These are phyloP conservation scores for Hypoxylon intermedium DNA, from an alignment of 495 filamentous ascomycete genomes.

Conservation along the genomic window DNA sequence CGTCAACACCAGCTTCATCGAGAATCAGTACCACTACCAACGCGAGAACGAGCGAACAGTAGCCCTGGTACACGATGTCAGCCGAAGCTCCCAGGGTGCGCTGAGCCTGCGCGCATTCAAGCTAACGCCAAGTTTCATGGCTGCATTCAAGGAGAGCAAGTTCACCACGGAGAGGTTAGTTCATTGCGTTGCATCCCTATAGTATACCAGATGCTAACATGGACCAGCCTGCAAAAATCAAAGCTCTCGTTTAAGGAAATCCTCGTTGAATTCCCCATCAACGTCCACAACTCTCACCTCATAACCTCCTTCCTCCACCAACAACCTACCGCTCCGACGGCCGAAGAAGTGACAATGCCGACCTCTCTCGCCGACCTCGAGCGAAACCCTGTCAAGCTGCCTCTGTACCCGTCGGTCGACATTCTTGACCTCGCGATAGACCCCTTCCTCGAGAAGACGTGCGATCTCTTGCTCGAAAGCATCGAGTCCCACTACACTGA, in stretches of 20 bases:
- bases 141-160: conserved; percentile 92
- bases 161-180: conserved; percentile 92
- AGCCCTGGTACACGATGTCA: conserved; percentile 94
- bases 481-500: conserved; percentile 98
- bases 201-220: conserved; percentile 41
- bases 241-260: conserved; percentile 94
- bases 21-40: conserved; percentile 98
- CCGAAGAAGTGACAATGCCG: conserved; percentile 70
- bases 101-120: conserved; percentile 90
- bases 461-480: conserved; percentile 91
- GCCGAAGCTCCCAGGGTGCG: conserved; percentile 88
- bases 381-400: conserved; percentile 59
- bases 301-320: conserved; percentile 95
- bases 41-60: conserved; percentile 92
- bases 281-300: conserved; percentile 96
- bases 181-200: background rate
- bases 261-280: conserved; percentile 87
- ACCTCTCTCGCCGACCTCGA: conserved; percentile 76
- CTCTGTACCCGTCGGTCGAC: conserved; percentile 86
- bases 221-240: conserved; percentile 80
- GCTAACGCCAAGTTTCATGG: conserved; percentile 86
- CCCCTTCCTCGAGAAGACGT: conserved; percentile 98
- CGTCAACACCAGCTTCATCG: conserved; percentile 89
- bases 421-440: conserved; percentile 91
- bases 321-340: conserved; percentile 64